Conservation (phyloP, 2,329 filamentous ascomycete genomes). For the Colletotrichum coccodes region DNA sequence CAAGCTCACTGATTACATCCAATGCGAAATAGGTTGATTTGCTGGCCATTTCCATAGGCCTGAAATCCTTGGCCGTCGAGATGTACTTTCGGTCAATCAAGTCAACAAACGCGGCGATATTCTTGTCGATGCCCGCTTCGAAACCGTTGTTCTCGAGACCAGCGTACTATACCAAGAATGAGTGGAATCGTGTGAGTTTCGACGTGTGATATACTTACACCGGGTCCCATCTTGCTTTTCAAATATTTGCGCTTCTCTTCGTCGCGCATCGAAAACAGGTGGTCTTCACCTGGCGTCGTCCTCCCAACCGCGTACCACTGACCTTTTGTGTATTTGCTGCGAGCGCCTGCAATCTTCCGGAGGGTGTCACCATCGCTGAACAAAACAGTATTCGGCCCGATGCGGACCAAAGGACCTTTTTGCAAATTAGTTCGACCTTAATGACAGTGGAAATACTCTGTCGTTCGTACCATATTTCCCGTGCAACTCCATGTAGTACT, state of each 20-base stretch:
- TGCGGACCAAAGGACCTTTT: constrained; percentile 36
- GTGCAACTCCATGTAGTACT: constrained; percentile 27
- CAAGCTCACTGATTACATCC: constrained; percentile 40
- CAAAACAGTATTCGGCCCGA: constrained; percentile 35
- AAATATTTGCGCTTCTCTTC: constrained; percentile 51
- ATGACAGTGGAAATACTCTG: constrained; percentile 22
- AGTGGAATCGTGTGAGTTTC: background rate
- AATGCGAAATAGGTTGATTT: constrained; percentile 34
- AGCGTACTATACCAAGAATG: constrained; percentile 13
- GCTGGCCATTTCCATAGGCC: constrained; percentile 31
- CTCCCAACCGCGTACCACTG: constrained; percentile 39
- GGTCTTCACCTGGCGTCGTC: constrained; percentile 43
- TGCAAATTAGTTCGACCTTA: background rate
- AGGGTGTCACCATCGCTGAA: constrained; percentile 31
- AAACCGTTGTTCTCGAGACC: constrained; percentile 29
- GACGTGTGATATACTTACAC: constrained; percentile 38
- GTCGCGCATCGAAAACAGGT: constrained; percentile 42
- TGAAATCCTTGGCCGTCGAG: constrained; percentile 22
- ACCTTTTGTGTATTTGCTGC: constrained; percentile 32
- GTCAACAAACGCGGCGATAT: constrained; percentile 19
- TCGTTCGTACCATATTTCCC: constrained; percentile 15
- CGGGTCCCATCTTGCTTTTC: constrained; percentile 59
- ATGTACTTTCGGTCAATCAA: constrained; percentile 31
- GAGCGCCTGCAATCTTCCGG: constrained; percentile 20
- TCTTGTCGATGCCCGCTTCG: constrained; percentile 28